Percentiles rank a stretch among this genome's conserved stretches.
phyloP scores from a whole-genome alignment of 495 filamentous ascomycete genomes.

The Hypoxylon trugodes region DNA sequence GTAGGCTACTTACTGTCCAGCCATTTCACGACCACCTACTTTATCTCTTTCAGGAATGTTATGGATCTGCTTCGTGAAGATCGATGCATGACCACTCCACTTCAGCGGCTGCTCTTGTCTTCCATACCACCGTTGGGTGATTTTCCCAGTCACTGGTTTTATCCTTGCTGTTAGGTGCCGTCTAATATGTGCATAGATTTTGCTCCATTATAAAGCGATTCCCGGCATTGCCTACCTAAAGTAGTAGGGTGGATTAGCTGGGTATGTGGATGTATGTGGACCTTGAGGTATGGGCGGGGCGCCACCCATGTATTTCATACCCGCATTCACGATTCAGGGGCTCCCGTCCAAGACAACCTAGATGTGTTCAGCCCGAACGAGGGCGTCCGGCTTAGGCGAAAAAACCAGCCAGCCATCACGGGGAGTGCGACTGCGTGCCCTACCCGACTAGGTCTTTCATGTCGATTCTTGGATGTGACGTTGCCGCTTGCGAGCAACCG shows the following conservation, averaged over 20 bases:
- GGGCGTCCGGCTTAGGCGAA: conserved; percentile 11
- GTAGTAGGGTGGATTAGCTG: neutral
- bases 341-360: conserved; percentile 27
- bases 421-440: conserved; percentile 15
- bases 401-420: conserved; percentile 31
- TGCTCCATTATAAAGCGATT: conserved; percentile 11
- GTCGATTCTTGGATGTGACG: conserved; percentile 25
- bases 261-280: conserved; percentile 16
- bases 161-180: conserved; percentile 23
- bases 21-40: conserved; percentile 31
- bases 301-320: conserved; percentile 28
- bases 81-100: conserved; percentile 35
- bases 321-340: conserved; percentile 38
- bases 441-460: conserved; percentile 1
- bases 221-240: conserved; percentile 4
- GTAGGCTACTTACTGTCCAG: conserved; percentile 15
- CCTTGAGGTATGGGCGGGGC: conserved; percentile 16
- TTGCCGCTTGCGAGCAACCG: conserved; percentile 19
- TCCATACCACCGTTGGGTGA: neutral
- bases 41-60: conserved; percentile 38
- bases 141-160: conserved; percentile 5
- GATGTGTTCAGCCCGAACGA: conserved; percentile 33
- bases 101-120: conserved; percentile 15
- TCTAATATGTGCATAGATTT: conserved; percentile 9
- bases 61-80: conserved; percentile 36